phyloP scores from a whole-genome alignment of 768 basidiomycete genomes.

The Kwoniella newhampshirensis region DNA sequence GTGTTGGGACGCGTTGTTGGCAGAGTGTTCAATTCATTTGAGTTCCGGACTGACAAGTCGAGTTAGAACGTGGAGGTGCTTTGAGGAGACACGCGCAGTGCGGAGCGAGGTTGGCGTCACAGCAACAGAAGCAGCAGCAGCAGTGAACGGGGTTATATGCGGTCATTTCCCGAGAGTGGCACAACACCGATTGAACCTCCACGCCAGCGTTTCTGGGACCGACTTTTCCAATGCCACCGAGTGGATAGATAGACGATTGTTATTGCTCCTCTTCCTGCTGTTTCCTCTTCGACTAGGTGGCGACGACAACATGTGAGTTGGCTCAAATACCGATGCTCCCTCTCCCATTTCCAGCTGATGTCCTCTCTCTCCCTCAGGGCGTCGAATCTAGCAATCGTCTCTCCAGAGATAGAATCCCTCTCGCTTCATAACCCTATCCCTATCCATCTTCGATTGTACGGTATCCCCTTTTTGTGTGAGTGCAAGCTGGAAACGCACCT shows the following conservation, averaged over 20 bases:
- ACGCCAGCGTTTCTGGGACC: slow-evolving; percentile 4
- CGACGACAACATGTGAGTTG: slow-evolving; percentile 12
- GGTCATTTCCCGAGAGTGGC: slow-evolving; percentile 7
- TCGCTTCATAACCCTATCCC: slow-evolving; percentile 55
- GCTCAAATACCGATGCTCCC: not conserved
- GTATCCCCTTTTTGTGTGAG: slow-evolving; percentile 53
- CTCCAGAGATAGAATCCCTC: slow-evolving; percentile 52
- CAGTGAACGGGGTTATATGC: not conserved
- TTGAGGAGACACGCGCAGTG: too few relatives aligned
- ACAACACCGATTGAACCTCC: slow-evolving; percentile 3
- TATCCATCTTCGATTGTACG: slow-evolving; percentile 50
- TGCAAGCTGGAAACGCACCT: slow-evolving; percentile 2
- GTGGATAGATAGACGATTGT: too few relatives aligned
- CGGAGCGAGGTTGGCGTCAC: too few relatives aligned
- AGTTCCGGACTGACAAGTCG: too few relatives aligned
- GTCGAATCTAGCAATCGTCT: slow-evolving; percentile 40
- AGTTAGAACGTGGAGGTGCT: too few relatives aligned
- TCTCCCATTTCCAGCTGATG: not conserved
- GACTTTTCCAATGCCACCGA: not conserved
- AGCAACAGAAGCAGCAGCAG: too few relatives aligned
- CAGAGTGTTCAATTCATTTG: too few relatives aligned
- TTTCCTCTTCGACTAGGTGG: too few relatives aligned
- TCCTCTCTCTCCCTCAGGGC: not conserved
- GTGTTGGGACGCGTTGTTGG: too few relatives aligned
- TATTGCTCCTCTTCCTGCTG: too few relatives aligned